A percentile compares a stretch with the other conserved stretches of the same genome.
phyloP scores from a whole-genome alignment of 768 basidiomycete genomes.

The Mycena epipterygia region DNA sequence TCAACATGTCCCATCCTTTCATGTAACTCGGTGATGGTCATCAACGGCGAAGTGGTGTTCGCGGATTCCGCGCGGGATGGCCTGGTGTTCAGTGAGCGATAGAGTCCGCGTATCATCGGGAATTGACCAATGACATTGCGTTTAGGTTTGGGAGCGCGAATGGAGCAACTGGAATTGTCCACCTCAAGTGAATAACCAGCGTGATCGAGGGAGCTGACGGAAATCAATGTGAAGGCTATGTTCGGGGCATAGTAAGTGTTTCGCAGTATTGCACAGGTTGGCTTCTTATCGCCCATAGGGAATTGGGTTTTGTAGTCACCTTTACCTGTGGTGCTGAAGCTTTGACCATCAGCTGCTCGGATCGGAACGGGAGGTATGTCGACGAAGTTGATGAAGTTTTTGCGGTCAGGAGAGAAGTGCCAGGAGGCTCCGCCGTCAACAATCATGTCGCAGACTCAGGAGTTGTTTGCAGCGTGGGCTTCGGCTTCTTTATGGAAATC shows the following conservation, averaged over 20 bases:
- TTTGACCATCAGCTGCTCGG: slow-evolving; percentile 9
- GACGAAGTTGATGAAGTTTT: neutral
- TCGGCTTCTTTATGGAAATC: neutral
- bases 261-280: neutral
- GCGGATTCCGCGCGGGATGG: slow-evolving; percentile 12
- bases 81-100: slow-evolving; percentile 23
- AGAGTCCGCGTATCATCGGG: slow-evolving; percentile 43
- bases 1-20: slow-evolving; percentile 50
- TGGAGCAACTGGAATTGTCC: neutral
- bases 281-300: slow-evolving; percentile 10
- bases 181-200: neutral
- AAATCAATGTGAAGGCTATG: neutral
- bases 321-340: slow-evolving; percentile 2
- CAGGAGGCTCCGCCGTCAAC: neutral
- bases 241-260: slow-evolving; percentile 2
- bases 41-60: slow-evolving; percentile 14
- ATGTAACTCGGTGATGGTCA: slow-evolving; percentile 49
- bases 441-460: slow-evolving; percentile 20
- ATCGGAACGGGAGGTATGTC: slow-evolving; percentile 8
- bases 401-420: slow-evolving; percentile 9
- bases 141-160: neutral
- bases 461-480: neutral
- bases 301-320: neutral
- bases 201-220: neutral
- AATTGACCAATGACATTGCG: slow-evolving; percentile 34